phyloP scores from a whole-genome alignment of 331 rosid species.

The Quercus tomentella region DNA sequence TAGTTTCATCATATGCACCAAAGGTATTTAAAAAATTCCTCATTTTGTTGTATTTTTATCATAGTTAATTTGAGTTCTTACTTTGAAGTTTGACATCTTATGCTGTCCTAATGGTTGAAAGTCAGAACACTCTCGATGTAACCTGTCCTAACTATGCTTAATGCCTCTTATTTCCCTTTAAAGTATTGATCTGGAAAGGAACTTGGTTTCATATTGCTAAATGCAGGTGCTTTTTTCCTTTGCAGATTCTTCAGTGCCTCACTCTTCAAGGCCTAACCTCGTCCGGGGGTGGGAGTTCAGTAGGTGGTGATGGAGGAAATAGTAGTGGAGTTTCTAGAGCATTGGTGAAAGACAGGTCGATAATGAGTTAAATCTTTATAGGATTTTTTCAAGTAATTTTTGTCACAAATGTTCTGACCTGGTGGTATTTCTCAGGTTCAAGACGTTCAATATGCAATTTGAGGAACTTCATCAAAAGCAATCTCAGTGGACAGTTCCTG shows the following conservation, averaged over 20 bases:
- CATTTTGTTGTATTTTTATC: neutral
- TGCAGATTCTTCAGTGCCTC: constrained; percentile 88
- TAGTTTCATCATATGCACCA: neutral
- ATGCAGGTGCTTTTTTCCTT: constrained; percentile 23
- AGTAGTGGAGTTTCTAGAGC: constrained; percentile 96
- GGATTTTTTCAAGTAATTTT: neutral
- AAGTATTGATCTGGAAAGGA: neutral
- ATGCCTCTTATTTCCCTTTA: neutral
- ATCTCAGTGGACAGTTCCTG: constrained; percentile 99
- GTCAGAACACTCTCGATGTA: neutral
- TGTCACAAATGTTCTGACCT: constrained; percentile 4
- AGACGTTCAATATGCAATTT: constrained; percentile 76
- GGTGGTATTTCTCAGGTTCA: constrained; percentile 57
- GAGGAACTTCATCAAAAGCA: constrained; percentile 98
- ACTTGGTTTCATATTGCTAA: constrained; percentile 9
- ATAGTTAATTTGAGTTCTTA: neutral
- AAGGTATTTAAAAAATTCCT: neutral
- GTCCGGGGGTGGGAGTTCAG: constrained; percentile 72
- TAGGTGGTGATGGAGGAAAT: constrained; percentile 68
- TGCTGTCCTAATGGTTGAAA: neutral
- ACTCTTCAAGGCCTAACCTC: constrained; percentile 86
- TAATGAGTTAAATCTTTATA: neutral
- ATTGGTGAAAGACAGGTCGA: constrained; percentile 76
- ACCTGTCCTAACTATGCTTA: neutral
- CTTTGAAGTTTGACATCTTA: neutral